Evolutionary conservation across 108 stramenopile species (phyloP).

Genomic region (Nitzschia sp.): DNA sequence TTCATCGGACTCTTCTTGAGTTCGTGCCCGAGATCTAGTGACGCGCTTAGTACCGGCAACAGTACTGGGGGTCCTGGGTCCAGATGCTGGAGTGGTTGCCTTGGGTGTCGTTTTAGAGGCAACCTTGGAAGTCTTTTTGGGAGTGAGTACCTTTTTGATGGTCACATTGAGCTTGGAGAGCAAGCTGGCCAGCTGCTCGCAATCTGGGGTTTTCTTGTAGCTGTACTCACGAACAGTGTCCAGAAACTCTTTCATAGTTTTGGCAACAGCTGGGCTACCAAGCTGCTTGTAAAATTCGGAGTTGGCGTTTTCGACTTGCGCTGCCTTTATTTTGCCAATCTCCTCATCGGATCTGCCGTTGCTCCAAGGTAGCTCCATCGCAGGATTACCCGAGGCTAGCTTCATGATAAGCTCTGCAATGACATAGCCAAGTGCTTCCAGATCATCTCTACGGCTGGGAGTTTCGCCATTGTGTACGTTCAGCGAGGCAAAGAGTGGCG

Average conservation of each 20-base stretch:
- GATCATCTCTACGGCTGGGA: constrained; percentile 64
- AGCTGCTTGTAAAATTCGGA: constrained; percentile 48
- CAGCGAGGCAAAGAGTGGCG: constrained; percentile 73
- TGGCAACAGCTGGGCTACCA: constrained; percentile 10
- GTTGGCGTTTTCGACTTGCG: constrained; percentile 43
- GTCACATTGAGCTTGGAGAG: constrained; percentile 22
- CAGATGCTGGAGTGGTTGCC: background rate
- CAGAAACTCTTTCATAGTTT: constrained; percentile 42
- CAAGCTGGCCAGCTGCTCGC: constrained; percentile 41
- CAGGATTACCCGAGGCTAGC: constrained; percentile 21
- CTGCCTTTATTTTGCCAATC: constrained; percentile 53
- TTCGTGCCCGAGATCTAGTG: constrained; percentile 3
- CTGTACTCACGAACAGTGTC: constrained; percentile 40
- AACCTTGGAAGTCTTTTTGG: background rate
- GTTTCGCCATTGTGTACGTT: constrained; percentile 63
- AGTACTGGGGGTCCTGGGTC: background rate
- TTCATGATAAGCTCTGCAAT: constrained; percentile 61
- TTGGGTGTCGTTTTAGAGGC: background rate
- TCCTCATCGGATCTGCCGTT: constrained; percentile 62
- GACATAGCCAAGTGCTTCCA: constrained; percentile 75
- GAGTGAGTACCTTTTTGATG: background rate
- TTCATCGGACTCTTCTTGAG: background rate
- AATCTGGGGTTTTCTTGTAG: constrained; percentile 67
- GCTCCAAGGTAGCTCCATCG: constrained; percentile 66
- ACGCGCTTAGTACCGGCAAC: constrained; percentile 1